Conservation (phyloP, 345 rosid species). For the Citrus hindsii region DNA sequence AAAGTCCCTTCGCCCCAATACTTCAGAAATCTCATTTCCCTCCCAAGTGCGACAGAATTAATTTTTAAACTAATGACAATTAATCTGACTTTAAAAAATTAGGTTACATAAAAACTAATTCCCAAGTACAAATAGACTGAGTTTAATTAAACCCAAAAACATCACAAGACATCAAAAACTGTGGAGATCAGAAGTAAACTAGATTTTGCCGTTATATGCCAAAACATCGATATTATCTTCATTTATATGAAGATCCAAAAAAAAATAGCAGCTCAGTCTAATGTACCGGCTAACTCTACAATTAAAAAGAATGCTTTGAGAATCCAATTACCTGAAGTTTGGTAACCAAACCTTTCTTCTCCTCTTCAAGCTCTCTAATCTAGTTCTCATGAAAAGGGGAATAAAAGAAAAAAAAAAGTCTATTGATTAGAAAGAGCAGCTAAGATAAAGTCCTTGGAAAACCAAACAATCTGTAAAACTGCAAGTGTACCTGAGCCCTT, state of each 20-base stretch:
- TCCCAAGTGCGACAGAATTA: neutral
- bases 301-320: neutral
- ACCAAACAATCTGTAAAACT: conserved; percentile 11
- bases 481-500: conserved; percentile 83
- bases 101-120: neutral
- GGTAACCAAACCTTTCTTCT: conserved; percentile 87
- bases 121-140: neutral
- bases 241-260: neutral
- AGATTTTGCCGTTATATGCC: neutral
- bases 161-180: neutral
- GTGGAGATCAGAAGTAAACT: neutral
- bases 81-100: neutral
- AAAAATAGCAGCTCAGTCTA: neutral
- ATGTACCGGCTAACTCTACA: neutral
- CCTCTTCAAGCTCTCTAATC: conserved; percentile 96
- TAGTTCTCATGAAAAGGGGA: conserved; percentile 34
- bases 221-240: neutral
- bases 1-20: neutral
- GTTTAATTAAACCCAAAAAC: neutral
- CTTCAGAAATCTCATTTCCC: neutral
- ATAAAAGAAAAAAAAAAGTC: conserved; percentile 13
- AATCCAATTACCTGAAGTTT: conserved; percentile 86
- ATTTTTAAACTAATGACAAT: neutral
- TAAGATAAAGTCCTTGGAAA: conserved; percentile 5
- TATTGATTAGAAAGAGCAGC: neutral